Evolutionary conservation across 768 basidiomycete species (phyloP).

Genomic region (Pisolithus sp.): DNA sequence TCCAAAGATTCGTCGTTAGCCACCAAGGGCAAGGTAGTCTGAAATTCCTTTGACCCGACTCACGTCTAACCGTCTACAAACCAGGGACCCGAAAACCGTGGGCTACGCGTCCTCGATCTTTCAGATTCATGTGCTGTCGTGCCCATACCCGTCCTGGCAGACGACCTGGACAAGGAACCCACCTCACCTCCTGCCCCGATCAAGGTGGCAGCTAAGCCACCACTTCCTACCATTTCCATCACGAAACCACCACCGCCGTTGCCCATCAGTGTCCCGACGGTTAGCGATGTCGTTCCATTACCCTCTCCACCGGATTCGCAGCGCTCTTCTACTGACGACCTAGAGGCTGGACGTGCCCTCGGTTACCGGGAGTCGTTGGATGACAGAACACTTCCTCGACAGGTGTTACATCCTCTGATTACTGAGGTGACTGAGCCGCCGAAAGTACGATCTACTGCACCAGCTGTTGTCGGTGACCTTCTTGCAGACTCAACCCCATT

Average conservation of each 20-base stretch:
- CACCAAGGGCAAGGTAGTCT: slow-evolving; percentile 47
- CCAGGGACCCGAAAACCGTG: slow-evolving; percentile 39
- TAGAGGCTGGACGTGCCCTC: slow-evolving; percentile 36
- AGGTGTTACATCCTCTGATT: slow-evolving; percentile 1
- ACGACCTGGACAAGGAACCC: slow-evolving; percentile 15
- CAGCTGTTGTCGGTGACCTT: slow-evolving; percentile 40
- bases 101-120: slow-evolving; percentile 38
- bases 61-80: slow-evolving; percentile 6
- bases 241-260: slow-evolving; percentile 66
- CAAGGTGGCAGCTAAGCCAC: slow-evolving; percentile 10
- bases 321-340: slow-evolving; percentile 30
- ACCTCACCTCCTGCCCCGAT: slow-evolving; percentile 19
- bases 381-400: slow-evolving; percentile 11
- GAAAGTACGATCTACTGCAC: neutral
- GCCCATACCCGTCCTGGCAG: slow-evolving; percentile 56
- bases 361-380: slow-evolving; percentile 31
- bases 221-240: slow-evolving; percentile 52
- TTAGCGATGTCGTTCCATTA: slow-evolving; percentile 46
- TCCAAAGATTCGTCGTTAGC: slow-evolving; percentile 36
- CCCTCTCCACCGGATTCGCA: slow-evolving; percentile 42
- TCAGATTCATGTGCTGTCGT: slow-evolving; percentile 48
- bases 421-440: slow-evolving; percentile 5
- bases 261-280: slow-evolving; percentile 65
- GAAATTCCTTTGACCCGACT: neutral
- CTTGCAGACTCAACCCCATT: slow-evolving; percentile 40